Percentiles rank a stretch among this genome's conserved stretches.
These are phyloP conservation scores for Rhodosporidiobolus odoratus DNA, from an alignment of 768 basidiomycete species.

Conservation along the genomic window DNA sequence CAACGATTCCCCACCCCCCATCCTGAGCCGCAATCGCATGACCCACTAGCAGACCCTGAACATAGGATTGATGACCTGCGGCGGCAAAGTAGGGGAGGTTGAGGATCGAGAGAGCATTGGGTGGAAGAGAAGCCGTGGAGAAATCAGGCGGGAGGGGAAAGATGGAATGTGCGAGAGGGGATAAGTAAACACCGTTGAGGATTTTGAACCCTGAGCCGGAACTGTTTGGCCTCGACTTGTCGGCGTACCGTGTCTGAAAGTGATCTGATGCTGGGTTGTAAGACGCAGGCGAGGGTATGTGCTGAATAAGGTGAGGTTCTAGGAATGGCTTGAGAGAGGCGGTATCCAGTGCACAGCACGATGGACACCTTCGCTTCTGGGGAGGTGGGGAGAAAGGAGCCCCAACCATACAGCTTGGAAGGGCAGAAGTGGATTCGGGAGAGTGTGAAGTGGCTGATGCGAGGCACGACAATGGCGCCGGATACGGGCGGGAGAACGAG, in stretches of 20 bases:
- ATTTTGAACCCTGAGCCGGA: conserved; percentile 28
- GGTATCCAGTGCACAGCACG: conserved; percentile 58
- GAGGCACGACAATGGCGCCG: conserved; percentile 45
- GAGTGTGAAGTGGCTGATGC: conserved; percentile 56
- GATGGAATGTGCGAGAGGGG: conserved; percentile 56
- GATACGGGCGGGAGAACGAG: neutral
- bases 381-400: conserved; percentile 43
- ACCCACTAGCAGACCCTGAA: conserved; percentile 54
- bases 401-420: too few relatives aligned
- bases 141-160: conserved; percentile 43
- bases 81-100: conserved; percentile 1
- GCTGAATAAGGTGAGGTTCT: too few relatives aligned
- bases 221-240: neutral
- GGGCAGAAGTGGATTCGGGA: too few relatives aligned
- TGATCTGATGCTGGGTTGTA: too few relatives aligned
- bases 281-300: too few relatives aligned
- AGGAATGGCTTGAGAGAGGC: too few relatives aligned
- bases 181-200: conserved; percentile 56
- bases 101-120: neutral
- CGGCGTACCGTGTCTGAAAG: too few relatives aligned
- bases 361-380: conserved; percentile 47
- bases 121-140: neutral
- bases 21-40: conserved; percentile 52
- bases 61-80: conserved; percentile 52
- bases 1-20: conserved; percentile 24